A percentile compares a stretch with the other conserved stretches of the same genome.
phyloP scores from a whole-genome alignment of 495 filamentous ascomycete genomes.

The Chaetomium tenue region DNA sequence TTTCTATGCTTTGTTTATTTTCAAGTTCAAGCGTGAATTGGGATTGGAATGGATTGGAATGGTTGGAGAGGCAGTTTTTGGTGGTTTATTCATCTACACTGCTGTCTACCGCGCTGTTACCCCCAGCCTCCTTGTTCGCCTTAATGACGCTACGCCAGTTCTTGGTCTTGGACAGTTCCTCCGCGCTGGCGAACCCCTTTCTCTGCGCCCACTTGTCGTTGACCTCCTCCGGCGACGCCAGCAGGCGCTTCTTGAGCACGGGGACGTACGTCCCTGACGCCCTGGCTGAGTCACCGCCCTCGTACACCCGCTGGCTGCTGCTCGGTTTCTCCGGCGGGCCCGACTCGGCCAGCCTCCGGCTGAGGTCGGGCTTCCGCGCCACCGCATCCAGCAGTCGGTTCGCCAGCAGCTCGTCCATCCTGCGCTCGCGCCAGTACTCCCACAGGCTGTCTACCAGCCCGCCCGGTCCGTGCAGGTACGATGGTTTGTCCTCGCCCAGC shows the following conservation, averaged over 20 bases:
- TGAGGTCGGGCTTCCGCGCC: conserved; percentile 50
- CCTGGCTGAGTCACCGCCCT: conserved; percentile 62
- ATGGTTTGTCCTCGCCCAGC: conserved; percentile 56
- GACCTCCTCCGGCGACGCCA: conserved; percentile 64
- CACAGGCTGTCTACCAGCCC: conserved; percentile 75
- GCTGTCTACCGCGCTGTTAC: conserved; percentile 30
- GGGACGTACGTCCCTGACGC: conserved; percentile 67
- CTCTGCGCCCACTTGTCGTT: conserved; percentile 74
- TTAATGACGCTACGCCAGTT: conserved; percentile 38
- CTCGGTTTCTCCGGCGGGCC: conserved; percentile 27
- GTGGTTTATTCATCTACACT: conserved; percentile 10
- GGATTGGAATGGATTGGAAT: background rate
- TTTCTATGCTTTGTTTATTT: background rate
- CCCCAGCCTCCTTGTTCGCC: conserved; percentile 26
- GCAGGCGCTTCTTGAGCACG: conserved; percentile 61
- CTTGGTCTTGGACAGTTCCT: conserved; percentile 44
- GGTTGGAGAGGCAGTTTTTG: background rate
- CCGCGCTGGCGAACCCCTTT: conserved; percentile 58
- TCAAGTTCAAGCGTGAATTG: background rate
- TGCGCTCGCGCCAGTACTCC: conserved; percentile 74
- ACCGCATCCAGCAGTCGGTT: conserved; percentile 64
- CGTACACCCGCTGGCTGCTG: conserved; percentile 61
- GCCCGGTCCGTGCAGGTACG: conserved; percentile 54
- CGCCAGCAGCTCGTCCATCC: conserved; percentile 84
- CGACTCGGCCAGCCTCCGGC: conserved; percentile 14